Evolutionary conservation across 2,329 filamentous ascomycete species (phyloP), one percentile per base, ranked within the genome.

Genomic region (Exophiala sideris): DNA sequence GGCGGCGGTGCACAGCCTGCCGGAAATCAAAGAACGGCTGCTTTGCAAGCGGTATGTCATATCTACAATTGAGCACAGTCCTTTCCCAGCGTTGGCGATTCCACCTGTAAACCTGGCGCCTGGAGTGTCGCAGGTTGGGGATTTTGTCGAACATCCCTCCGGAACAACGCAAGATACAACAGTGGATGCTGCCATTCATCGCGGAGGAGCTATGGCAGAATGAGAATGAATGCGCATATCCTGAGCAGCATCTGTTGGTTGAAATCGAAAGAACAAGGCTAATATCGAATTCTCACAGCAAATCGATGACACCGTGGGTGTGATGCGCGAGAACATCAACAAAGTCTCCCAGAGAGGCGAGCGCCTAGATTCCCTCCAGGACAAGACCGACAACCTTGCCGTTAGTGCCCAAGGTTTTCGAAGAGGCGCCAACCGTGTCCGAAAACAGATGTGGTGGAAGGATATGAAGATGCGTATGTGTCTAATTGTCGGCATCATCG

Each of bases 391-490:
- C 77, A 95, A 95, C 76, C 82, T 99, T 64, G 91, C 91, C 57
- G 84, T 87, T 60, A 96, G 91, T 34, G 92, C 94, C 56, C 91
- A 96, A 73, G 91, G 90, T 60, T 99, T 99, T 83, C 89, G 91
- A 68, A 87, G 91, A 64, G 92, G 94, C 62, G 94, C 95, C 74
- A 99, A 97, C 80, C 82, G 90, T 67, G 92, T 99, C 65, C 86
- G 94, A 73, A 92, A 91, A 80, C 86, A 95, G 75, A 97, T 97
- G 92, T 97, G 92, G 92, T 97, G 91, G 92, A 97, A 97, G 83
- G 92, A 97, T 70, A 95, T 96, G 90, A 97, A 97, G 85, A 99
- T 99, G 94, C 86, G 94, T 73, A 94, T 96, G 80, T 97, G 92
- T 77, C 79, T 99, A 60, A 88, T 95, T 70, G 80, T 86, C 56